These are phyloP conservation scores for Neurospora tetrasperma DNA, from an alignment of 495 filamentous ascomycete species.

Conservation along the genomic window DNA sequence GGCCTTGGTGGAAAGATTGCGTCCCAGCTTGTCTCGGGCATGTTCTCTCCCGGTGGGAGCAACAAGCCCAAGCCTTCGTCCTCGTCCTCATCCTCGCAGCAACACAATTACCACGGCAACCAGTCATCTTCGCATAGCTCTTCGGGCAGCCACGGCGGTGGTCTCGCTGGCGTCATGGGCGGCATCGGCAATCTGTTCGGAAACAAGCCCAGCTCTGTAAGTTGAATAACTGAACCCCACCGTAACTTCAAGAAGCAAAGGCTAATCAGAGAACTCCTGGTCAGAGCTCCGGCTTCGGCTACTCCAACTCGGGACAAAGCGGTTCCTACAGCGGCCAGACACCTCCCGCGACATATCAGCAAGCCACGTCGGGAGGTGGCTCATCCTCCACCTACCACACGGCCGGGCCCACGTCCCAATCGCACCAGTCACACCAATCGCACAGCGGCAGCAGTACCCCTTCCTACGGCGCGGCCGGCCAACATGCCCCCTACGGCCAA, in stretches of 20 bases:
- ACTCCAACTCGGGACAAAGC: constrained; percentile 36
- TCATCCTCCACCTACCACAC: constrained; percentile 13
- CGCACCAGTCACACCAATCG: constrained; percentile 10
- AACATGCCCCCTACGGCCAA: constrained; percentile 14
- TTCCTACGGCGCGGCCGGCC: constrained; percentile 8
- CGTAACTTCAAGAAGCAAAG: not conserved
- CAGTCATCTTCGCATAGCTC: constrained; percentile 16
- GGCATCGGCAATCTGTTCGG: constrained; percentile 35
- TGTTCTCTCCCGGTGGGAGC: constrained; percentile 31
- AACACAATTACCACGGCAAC: constrained; percentile 29
- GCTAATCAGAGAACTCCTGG: constrained; percentile 13
- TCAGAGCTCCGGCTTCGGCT: constrained; percentile 37
- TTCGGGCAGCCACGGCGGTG: constrained; percentile 16
- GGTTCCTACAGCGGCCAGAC: constrained; percentile 39
- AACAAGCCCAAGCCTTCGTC: constrained; percentile 14
- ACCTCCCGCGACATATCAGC: constrained; percentile 39
- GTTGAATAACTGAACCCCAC: not conserved
- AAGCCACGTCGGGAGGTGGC: constrained; percentile 13
- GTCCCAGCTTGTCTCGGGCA: constrained; percentile 33
- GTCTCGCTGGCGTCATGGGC: constrained; percentile 35
- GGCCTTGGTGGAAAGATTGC: constrained; percentile 35
- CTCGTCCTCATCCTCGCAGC: constrained; percentile 11
- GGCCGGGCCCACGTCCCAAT: constrained; percentile 5
- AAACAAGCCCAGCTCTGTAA: constrained; percentile 25
- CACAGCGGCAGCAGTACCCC: constrained; percentile 12